Conservation (phyloP, 495 filamentous ascomycete species). For the Diplogelasinospora grovesii region DNA sequence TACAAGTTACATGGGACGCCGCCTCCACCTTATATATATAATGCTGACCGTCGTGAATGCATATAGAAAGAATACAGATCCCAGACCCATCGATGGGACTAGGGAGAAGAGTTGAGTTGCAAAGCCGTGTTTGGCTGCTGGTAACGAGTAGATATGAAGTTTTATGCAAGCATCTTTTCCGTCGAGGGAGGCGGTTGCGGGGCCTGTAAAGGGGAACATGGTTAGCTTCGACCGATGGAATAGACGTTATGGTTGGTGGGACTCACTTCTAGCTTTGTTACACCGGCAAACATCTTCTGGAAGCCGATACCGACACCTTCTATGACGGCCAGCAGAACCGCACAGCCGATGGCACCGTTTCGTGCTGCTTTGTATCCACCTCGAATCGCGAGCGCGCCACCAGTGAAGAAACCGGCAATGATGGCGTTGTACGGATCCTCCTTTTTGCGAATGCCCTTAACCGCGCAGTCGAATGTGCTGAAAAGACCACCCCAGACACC, state of each 20-base stretch:
- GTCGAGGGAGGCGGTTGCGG: constrained; percentile 37
- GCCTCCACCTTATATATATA: constrained; percentile 20
- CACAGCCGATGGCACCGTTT: constrained; percentile 94
- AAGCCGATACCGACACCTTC: constrained; percentile 97
- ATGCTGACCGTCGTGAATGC: constrained; percentile 32
- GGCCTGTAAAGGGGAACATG: constrained; percentile 16
- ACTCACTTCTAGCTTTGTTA: constrained; percentile 78
- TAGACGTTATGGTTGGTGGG: too few species aligned
- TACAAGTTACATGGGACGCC: constrained; percentile 39
- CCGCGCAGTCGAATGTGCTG: constrained; percentile 91
- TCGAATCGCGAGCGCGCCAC: constrained; percentile 81
- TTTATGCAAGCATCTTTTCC: constrained; percentile 34
- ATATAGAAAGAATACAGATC: constrained; percentile 26
- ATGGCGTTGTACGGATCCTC: constrained; percentile 96
- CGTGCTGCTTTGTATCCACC: constrained; percentile 82
- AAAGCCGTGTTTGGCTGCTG: constrained; percentile 2
- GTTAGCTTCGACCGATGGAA: constrained; percentile 2
- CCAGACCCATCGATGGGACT: constrained; percentile 14
- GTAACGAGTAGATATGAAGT: neutral
- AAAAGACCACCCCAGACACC: constrained; percentile 92
- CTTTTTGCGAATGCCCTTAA: constrained; percentile 92
- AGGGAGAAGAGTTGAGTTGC: constrained; percentile 36
- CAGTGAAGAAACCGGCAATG: constrained; percentile 95
- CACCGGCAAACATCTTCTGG: constrained; percentile 91
- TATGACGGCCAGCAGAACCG: constrained; percentile 87